Base-by-base conservation (phyloP, 306 rosid species). In the Phaseolus lunatus region DNA sequence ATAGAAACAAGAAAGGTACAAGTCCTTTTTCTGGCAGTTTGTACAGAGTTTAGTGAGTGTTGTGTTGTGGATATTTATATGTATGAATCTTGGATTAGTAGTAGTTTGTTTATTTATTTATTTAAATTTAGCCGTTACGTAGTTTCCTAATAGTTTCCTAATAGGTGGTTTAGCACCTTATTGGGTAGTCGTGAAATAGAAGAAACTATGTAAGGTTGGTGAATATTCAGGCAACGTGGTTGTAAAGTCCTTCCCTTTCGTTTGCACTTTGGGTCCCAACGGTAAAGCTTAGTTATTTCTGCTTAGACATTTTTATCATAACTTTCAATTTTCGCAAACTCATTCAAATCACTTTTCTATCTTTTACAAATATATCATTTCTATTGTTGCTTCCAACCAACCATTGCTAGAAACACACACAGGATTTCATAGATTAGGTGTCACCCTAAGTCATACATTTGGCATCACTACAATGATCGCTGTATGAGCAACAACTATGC, bases 251-350 rank as follows among this genome's bases (percentile, higher is more conserved):
- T 73, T 75, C 69, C 39, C 22, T 43, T 43, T 43, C 1, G 15
- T 69, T 78, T 72, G 45, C 22, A 70, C 37, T 54, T 57, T 20
- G 63, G 64, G 72, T 65, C 85, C 84, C 81, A 57, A 72, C 33
- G 61, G 41, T 59, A 44, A 80, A 81, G 73, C 14, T 15, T 76
- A 18, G 75, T 37, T 16, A 76, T 29, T 49, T 63, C 47, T 43
- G 35, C 74, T 48, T 39, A 45, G 20, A 80, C 73, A 79, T 72
- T 54, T 81, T 56, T 52, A 69, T 82, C 57, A 50, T 52, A 68
- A 3, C 91, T 77, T 82, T 20, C 66, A 69, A 70, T 39, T 57
- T 72, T 76, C 35, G 80, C 81, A 72, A 84, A 70, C 62, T 69
- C 79, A 67, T 43, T 20, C 48, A 70, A 44, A 57, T 76, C 79